A percentile compares a stretch with the other conserved stretches of the same genome.
These are phyloP conservation scores for Oryza punctata DNA, from an alignment of 176 grass and related monocot genomes.

Conservation along the genomic window DNA sequence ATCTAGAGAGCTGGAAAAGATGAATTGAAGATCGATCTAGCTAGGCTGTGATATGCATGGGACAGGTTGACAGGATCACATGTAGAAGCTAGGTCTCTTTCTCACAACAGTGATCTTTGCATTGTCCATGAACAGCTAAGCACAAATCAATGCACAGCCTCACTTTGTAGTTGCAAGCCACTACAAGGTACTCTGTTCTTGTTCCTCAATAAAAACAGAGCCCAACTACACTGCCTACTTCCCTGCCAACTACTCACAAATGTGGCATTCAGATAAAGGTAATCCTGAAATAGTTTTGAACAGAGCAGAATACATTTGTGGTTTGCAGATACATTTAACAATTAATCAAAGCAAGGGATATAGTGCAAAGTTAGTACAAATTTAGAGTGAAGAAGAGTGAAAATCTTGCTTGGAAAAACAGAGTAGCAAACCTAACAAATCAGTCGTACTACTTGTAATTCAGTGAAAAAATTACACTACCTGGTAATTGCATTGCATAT, in stretches of 20 bases:
- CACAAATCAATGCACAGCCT: constrained; percentile 33
- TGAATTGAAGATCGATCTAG: neutral
- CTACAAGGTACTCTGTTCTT: constrained; percentile 16
- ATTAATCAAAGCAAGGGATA: neutral
- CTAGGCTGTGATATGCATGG: neutral
- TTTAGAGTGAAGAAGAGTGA: too few relatives aligned
- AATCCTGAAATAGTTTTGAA: neutral
- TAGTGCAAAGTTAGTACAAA: neutral
- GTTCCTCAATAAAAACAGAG: constrained; percentile 11
- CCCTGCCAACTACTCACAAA: constrained; percentile 13
- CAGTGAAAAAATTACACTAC: neutral
- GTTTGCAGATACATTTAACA: neutral
- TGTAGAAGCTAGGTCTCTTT: neutral
- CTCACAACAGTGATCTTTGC: neutral
- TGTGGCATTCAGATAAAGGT: neutral
- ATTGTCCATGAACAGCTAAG: neutral
- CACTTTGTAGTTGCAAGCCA: neutral
- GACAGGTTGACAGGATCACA: neutral
- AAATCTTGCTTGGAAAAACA: neutral
- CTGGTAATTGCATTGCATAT: neutral
- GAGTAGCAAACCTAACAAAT: neutral
- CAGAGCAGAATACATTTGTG: neutral
- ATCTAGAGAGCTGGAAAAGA: constrained; percentile 4
- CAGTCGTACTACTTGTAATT: neutral
- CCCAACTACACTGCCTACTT: constrained; percentile 14